phyloP scores from a whole-genome alignment of 768 basidiomycete genomes.

The Pholiota conissans region DNA sequence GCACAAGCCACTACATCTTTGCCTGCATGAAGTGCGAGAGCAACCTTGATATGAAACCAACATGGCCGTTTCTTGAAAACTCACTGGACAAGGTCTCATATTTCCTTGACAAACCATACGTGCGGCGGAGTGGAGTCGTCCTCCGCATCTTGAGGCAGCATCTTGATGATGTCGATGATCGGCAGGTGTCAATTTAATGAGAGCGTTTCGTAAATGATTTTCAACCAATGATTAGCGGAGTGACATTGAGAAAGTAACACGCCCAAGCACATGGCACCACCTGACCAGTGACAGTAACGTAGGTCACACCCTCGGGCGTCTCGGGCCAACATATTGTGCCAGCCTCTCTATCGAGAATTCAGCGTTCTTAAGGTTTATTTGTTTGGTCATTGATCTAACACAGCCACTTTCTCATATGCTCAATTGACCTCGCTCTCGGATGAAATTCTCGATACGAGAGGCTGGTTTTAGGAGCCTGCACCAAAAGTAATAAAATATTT shows the following conservation, averaged over 20 bases:
- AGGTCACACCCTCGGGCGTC: not conserved
- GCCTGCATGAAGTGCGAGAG: not conserved
- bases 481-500: no score
- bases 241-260: not conserved
- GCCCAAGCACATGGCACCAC: not conserved
- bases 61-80: constrained; percentile 11
- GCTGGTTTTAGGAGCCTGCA: constrained; percentile 7
- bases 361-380: not conserved
- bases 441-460: not conserved
- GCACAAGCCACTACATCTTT: constrained; percentile 5
- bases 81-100: constrained; percentile 7
- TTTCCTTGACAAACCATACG: not conserved
- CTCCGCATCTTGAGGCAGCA: not conserved
- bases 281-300: not conserved
- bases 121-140: not conserved
- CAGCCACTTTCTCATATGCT: not conserved
- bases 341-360: not conserved
- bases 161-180: not conserved
- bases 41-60: not conserved
- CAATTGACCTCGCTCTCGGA: not conserved
- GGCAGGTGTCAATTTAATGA: not conserved
- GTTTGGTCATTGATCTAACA: not conserved
- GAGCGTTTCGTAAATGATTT: no score
- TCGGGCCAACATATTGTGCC: not conserved
- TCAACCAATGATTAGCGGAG: not conserved